phyloP scores from a whole-genome alignment of 2,329 filamentous ascomycete species.

The Colletotrichum liriopes region DNA sequence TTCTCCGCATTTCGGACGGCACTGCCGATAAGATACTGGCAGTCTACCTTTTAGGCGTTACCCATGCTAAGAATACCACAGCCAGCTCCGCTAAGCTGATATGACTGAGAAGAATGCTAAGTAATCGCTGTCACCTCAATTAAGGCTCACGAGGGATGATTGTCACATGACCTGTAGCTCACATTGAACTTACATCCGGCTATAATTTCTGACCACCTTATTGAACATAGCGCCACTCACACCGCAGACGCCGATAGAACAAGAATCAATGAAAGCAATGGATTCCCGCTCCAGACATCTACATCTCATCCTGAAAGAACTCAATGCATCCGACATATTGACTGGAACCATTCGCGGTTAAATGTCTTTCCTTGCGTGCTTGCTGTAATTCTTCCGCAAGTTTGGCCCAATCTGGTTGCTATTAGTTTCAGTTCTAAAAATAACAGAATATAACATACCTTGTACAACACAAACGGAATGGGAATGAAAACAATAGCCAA shows the following conservation, averaged over 20 bases:
- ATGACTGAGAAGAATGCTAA: no score
- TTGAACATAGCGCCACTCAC: no score
- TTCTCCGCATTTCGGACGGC: constrained; percentile 5
- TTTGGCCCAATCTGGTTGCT: background rate
- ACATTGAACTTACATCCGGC: no score
- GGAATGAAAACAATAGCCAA: constrained; percentile 24
- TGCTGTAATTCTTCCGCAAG: constrained; percentile 23
- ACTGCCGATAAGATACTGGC: background rate
- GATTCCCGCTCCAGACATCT: background rate
- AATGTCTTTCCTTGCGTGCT: constrained; percentile 21
- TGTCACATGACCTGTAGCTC: no score
- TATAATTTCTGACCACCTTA: no score
- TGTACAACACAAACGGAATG: constrained; percentile 20
- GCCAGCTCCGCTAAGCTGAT: no score
- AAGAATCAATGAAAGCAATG: background rate
- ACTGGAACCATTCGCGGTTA: background rate
- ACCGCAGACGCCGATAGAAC: no score
- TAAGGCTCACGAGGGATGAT: no score
- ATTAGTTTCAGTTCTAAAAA: background rate
- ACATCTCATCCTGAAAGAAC: no score
- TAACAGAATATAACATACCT: background rate
- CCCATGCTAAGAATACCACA: no score
- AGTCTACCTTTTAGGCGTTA: background rate
- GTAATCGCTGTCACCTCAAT: no score
- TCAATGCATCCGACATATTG: background rate